phyloP scores from a whole-genome alignment of 208 protist species.

The Trypanosoma brucei region DNA sequence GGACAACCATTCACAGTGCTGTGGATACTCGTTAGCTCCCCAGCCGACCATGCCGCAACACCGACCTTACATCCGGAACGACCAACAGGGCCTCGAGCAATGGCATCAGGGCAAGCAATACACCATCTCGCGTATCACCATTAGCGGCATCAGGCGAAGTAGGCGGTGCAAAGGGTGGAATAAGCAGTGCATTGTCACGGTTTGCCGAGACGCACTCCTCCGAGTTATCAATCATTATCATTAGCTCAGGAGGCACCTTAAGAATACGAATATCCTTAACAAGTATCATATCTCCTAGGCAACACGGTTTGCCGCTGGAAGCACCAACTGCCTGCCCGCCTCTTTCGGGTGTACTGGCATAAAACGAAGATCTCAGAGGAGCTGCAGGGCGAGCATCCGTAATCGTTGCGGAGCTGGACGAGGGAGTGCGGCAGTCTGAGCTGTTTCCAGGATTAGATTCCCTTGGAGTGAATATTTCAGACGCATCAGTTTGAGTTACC shows the following conservation, averaged over 20 bases:
- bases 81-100: constrained; percentile 77
- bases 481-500: background rate
- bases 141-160: constrained; percentile 2
- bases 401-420: too few relatives aligned
- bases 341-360: too few relatives aligned
- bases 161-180: constrained; percentile 74
- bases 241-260: constrained; percentile 76
- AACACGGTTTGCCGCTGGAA: too few relatives aligned
- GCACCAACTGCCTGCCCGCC: too few relatives aligned
- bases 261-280: constrained; percentile 82
- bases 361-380: too few relatives aligned
- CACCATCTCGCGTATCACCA: constrained; percentile 45
- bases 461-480: background rate
- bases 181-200: constrained; percentile 74
- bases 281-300: constrained; percentile 27
- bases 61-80: constrained; percentile 77
- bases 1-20: background rate
- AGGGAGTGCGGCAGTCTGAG: background rate
- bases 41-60: constrained; percentile 51
- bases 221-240: constrained; percentile 86
- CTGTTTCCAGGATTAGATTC: background rate
- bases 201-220: constrained; percentile 77
- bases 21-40: background rate
- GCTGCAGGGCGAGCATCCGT: too few relatives aligned
- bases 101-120: constrained; percentile 64